Base-by-base conservation (phyloP, 768 basidiomycete species). In the Amyloporia xantha region DNA sequence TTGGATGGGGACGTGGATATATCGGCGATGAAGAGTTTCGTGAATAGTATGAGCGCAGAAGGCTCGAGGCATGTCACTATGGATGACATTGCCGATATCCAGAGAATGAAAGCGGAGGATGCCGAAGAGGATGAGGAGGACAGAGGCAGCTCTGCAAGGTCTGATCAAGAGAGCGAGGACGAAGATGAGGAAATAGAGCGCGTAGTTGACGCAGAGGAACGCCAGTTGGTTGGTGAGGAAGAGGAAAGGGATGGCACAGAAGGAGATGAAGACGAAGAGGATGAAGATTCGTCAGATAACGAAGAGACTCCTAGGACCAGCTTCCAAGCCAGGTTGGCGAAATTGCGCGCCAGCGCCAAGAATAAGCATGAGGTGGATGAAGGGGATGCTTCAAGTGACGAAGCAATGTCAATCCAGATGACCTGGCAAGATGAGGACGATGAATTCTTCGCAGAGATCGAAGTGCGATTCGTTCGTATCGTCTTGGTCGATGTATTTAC, bases 1-100 rank as follows among this genome's bases (percentile, higher is more conserved):
- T 61, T 88, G 17, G 84, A 86, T 20, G 44, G 81, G 36, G 71
- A 72, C 7, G 35, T 73, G 9, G 69, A 74, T 54, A 36, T 69
- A 38, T 60, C 63, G 2, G 78, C 77, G 19, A 77, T 86, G 82
- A 61, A 64, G 50, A 59, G 65, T 12, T 86, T 86, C 50, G 67
- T 76, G 36, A 58, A 68, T 43, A 72, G 82, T 4, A 73, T 78
- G 70, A 64, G 76, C 49, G 71, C 54, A 6, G 62, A 71, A 17
- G 79, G 77, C 5, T 73, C 72, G 3, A 55, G 51, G 39, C 72
- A 74, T 52, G 64, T 76, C 40, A 82, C 81, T n/a, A 79, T 81
- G 66, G 84, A 81, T 57, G 86, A 90, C 64, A 57, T 87, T 19
- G 74, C 68, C 40, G 83, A 84, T 61, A 72, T 66, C 45, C 71